Conservation (phyloP, 768 basidiomycete species). For the Mycena sanguinolenta region DNA sequence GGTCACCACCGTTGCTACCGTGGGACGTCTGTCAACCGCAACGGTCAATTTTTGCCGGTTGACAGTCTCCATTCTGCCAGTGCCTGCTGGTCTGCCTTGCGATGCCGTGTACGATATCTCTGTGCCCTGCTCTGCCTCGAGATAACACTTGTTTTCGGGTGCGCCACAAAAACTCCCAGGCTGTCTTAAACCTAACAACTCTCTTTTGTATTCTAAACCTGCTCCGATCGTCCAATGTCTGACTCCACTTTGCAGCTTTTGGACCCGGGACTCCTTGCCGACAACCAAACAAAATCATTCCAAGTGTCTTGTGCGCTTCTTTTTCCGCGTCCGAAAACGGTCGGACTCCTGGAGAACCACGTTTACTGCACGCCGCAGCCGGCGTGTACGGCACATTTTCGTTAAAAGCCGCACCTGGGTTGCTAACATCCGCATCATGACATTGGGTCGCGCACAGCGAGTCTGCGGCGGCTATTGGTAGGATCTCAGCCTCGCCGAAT, state of each 20-base stretch:
- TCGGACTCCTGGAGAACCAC: conserved; percentile 6
- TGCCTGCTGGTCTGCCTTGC: conserved; percentile 20
- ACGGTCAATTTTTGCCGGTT: background rate
- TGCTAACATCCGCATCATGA: conserved; percentile 10
- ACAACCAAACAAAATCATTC: no score
- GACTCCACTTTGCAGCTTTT: background rate
- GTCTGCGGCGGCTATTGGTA: background rate
- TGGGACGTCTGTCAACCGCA: background rate
- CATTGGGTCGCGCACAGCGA: background rate
- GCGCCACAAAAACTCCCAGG: conserved; percentile 18
- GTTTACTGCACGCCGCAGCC: conserved; percentile 23
- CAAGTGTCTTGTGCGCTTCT: background rate
- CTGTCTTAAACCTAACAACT: conserved; percentile 7
- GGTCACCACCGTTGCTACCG: background rate
- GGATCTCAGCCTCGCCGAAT: conserved; percentile 28
- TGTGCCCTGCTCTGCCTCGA: background rate
- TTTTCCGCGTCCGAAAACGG: background rate
- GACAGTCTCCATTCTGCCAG: conserved; percentile 7
- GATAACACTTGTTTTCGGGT: background rate
- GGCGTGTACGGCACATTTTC: conserved; percentile 30
- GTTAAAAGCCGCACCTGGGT: background rate
- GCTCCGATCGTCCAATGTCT: background rate
- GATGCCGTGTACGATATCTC: background rate
- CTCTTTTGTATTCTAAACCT: conserved; percentile 25
- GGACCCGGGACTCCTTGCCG: background rate